Evolutionary conservation across 306 rosid genomes (phyloP), one percentile per base, ranked within the genome.

Genomic region (Boehmeria nivea): DNA sequence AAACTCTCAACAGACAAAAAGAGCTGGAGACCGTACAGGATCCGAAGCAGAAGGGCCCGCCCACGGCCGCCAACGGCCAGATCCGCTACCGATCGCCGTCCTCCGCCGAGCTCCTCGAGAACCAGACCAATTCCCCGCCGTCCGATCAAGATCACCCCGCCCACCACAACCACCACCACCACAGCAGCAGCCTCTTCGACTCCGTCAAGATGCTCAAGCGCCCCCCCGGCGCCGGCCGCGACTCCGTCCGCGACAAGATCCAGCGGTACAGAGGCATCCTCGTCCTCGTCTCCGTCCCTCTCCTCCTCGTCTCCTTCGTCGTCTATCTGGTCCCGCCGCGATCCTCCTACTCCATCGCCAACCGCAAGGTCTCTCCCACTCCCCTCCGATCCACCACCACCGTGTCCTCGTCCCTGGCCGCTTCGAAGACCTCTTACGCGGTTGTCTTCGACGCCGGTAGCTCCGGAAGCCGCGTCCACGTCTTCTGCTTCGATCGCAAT

Each of bases 391-490:
- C 68, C 19, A 38, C 65, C 10, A 31, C 56, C 54, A 62, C 88
- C 21, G 6, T 7, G 13, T 51, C 55, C 6, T 44, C 18, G n/a
- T 43, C 48, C 48, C n/a, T n/a, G 11, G 5, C 49, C 2, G 16
- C 52, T 28, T 67, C 66, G 26, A 64, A 64, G 58, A 54, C 54
- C 44, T 26, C 67, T 16, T 93, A 47, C 55, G 99, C 96, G 15
- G 96, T 87, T 24, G 83, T 93, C 27, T 87, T 93, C 59, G 99
- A 93, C 34, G 99, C 99, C 21, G 96, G 99, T 7, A 93, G 99
- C 80, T 93, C 99, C 19, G 99, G 99, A 44, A 93, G 99, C 70
- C 99, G 99, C 19, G 96, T 93, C 53, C 99, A 93, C 45, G 99
- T 93, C 51, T 93, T 82, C 58, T 73, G 77, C 51, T 93, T 93